Evolutionary conservation across 352 stramenopile species (phyloP), one percentile per base, ranked within the genome.

Genomic region (Phytophthora hybrid): DNA sequence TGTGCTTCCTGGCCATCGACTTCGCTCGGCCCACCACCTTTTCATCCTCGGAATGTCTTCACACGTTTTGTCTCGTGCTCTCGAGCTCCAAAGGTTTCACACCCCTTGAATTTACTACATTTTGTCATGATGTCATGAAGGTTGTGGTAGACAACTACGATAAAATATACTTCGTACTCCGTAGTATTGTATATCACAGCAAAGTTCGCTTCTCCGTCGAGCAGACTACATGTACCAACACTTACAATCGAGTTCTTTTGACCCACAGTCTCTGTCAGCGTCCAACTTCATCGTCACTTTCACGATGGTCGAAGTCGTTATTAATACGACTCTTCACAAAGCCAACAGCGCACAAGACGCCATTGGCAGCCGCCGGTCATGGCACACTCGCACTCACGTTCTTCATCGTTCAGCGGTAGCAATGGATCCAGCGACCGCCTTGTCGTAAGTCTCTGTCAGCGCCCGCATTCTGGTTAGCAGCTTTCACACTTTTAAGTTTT

Each of bases 1-100:
- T 81, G 13, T 58, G 19, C 63, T 79, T 87, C 39, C 46, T 87
- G 4, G 16, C 57, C 39, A 80, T 56, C 23, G 7, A 4, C 18
- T n/a, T 19, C 23, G 34, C 23, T 56, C 19, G 11, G 49, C 34
- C 21, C 49, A 56, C 49, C 49, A 56, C 18, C 49, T 56, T 18
- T 56, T 56, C 21, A 32, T 56, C 21, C 9, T 56, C 21, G 49
- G 14, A 32, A 10, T n/a, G 13, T 56, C 4, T 56, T 56, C 34
- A 56, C 49, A 31, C 23, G 7, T 34, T 56, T 18, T 34, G 49
- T 21, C 19, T 21, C 5, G 23, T 19, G 21, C 19, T 56, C 19
- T 56, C 49, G 1, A 56, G 49, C 21, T 34, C 49, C 14, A 56
- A 56, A 31, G 19, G 32, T 32, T 56, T 18, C 19, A 32, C 21